Conservation (phyloP, 1,139 yeast species). For the Kodamaea fungicola region DNA sequence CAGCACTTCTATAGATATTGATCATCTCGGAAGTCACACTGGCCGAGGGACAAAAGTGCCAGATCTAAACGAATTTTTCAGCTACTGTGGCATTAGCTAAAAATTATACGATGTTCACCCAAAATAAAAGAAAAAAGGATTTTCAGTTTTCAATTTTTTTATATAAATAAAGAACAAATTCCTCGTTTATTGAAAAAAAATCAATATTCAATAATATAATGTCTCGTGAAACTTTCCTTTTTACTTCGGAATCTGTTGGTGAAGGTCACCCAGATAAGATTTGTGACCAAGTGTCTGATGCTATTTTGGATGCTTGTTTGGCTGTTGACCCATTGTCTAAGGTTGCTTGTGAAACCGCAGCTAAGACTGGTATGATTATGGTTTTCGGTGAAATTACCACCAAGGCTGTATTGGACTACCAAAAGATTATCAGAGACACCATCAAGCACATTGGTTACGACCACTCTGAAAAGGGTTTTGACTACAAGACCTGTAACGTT, state of each 20-base stretch:
- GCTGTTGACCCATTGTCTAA: constrained; percentile 94
- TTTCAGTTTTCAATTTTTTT: background rate
- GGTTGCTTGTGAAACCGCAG: constrained; percentile 99
- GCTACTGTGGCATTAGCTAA: constrained; percentile 5
- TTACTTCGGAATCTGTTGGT: constrained; percentile 97
- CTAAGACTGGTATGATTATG: constrained; percentile 99
- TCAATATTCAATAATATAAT: constrained; percentile 1
- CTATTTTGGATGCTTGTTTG: constrained; percentile 96
- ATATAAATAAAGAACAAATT: constrained; percentile 3
- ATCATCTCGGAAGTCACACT: background rate
- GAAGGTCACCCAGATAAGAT: constrained; percentile 99
- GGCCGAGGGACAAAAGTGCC: constrained; percentile 2
- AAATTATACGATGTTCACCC: no score
- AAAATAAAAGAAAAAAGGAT: background rate
- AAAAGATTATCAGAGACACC: constrained; percentile 95
- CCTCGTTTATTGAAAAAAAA: background rate
- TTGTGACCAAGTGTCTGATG: constrained; percentile 99
- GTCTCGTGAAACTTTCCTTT: constrained; percentile 53
- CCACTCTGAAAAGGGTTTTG: constrained; percentile 93
- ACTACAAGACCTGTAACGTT: constrained; percentile 98
- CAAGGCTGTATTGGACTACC: constrained; percentile 91
- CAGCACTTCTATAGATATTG: background rate
- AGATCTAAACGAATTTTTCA: constrained; percentile 1
- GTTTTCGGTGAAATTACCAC: constrained; percentile 99
- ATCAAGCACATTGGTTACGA: constrained; percentile 98